A percentile compares a stretch with the other conserved stretches of the same genome.
phyloP scores from a whole-genome alignment of 192 early-diverging fungal species.

The Umbelopsis sp. region DNA sequence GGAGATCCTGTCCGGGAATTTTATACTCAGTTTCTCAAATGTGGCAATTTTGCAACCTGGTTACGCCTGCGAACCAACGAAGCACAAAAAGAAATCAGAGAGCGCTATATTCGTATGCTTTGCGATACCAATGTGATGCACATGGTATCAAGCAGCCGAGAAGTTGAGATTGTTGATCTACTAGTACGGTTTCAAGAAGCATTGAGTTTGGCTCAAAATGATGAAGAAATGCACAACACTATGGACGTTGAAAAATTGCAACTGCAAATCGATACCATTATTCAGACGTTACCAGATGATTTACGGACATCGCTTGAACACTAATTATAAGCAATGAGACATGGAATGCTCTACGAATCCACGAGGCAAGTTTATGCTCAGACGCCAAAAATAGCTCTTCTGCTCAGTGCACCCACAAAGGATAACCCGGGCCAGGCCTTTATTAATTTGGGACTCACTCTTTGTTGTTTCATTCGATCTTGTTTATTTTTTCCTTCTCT shows the following conservation, averaged over 20 bases:
- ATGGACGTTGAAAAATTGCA: neutral
- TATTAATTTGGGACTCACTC: slow-evolving; percentile 6
- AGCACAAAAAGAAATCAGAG: slow-evolving; percentile 77
- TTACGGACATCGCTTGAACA: slow-evolving; percentile 12
- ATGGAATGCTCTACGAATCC: neutral
- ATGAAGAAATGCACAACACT: neutral
- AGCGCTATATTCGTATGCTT: slow-evolving; percentile 16
- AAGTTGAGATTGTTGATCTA: neutral
- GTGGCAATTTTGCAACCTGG: slow-evolving; percentile 97
- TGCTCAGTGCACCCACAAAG: too few species aligned
- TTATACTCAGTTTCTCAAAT: slow-evolving; percentile 88
- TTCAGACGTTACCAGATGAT: slow-evolving; percentile 4
- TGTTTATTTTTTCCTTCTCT: neutral
- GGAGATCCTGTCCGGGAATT: slow-evolving; percentile 73
- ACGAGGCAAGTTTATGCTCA: neutral
- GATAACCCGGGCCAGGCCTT: neutral
- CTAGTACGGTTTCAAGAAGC: slow-evolving; percentile 9
- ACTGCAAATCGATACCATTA: slow-evolving; percentile 16
- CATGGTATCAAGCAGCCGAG: neutral
- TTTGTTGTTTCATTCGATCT: slow-evolving; percentile 2
- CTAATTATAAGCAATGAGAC: neutral
- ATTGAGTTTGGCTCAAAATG: neutral
- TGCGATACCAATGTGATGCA: slow-evolving; percentile 1
- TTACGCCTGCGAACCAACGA: slow-evolving; percentile 79
- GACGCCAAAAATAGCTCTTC: slow-evolving; percentile 11